Percentiles rank a stretch among this genome's conserved stretches.
These are phyloP conservation scores for Dothidotthia symphoricarpi DNA, from an alignment of 2,329 filamentous ascomycete genomes.

Conservation along the genomic window DNA sequence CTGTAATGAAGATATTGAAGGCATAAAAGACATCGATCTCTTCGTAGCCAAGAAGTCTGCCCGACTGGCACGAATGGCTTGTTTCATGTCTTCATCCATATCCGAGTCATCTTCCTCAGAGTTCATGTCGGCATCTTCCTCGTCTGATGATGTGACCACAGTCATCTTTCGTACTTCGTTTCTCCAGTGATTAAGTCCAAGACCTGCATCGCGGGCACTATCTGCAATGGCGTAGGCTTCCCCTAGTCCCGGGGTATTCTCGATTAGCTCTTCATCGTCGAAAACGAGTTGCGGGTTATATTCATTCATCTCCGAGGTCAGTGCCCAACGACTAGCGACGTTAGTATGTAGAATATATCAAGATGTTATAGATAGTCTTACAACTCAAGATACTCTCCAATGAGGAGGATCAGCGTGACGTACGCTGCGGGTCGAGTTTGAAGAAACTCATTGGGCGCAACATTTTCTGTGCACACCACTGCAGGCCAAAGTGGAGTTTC, in stretches of 20 bases:
- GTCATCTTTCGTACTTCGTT: neutral
- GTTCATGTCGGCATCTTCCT: neutral
- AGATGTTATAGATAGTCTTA: conserved; percentile 3
- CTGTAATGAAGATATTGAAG: no score
- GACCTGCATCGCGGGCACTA: neutral
- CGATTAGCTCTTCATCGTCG: neutral
- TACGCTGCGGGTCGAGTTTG: conserved; percentile 11
- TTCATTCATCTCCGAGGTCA: conserved; percentile 8
- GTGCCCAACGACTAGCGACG: conserved; percentile 21
- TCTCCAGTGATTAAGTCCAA: conserved; percentile 15
- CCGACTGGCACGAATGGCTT: neutral
- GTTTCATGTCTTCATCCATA: conserved; percentile 1
- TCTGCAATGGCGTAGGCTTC: conserved; percentile 11
- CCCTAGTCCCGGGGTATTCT: conserved; percentile 6
- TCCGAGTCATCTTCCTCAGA: neutral
- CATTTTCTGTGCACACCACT: conserved; percentile 21
- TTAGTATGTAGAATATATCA: conserved; percentile 2
- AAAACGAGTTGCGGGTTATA: conserved; percentile 13
- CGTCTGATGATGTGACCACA: neutral
- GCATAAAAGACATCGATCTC: no score
- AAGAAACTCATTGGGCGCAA: conserved; percentile 10
- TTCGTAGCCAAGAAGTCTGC: neutral
- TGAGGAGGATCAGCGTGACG: conserved; percentile 13
- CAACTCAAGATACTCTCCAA: conserved; percentile 14
- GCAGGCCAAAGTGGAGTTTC: conserved; percentile 16